Conservation (phyloP, 2,329 filamentous ascomycete genomes). For the Albifimbria verrucaria region DNA sequence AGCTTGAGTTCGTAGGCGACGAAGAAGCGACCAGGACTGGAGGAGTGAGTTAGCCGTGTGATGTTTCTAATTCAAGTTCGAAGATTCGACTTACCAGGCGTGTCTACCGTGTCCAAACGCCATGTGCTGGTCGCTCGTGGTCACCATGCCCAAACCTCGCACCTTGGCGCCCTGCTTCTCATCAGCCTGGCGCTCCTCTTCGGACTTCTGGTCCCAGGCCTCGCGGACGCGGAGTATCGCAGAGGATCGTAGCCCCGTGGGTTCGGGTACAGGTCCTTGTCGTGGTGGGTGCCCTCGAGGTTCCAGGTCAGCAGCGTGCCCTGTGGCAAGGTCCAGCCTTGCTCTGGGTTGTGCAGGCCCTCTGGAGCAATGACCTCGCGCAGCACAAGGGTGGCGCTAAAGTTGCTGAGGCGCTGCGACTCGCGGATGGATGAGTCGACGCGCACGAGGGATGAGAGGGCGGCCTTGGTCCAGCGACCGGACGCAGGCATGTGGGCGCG, state of each 20-base stretch:
- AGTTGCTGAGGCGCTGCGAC: conserved; percentile 46
- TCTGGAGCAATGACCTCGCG: conserved; percentile 42
- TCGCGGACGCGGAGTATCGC: conserved; percentile 43
- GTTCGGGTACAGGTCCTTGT: conserved; percentile 39
- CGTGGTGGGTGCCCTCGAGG: conserved; percentile 42
- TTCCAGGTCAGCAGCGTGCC: conserved; percentile 42
- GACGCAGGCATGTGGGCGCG: conserved; percentile 16
- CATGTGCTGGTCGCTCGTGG: conserved; percentile 47
- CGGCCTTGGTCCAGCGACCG: conserved; percentile 43
- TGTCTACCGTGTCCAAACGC: conserved; percentile 57
- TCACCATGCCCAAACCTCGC: conserved; percentile 45
- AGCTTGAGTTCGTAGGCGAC: conserved; percentile 55
- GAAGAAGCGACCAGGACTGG: conserved; percentile 52
- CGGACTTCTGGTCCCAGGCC: conserved; percentile 25
- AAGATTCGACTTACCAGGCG: conserved; percentile 32
- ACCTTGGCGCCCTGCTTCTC: conserved; percentile 29
- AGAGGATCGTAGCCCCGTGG: conserved; percentile 45
- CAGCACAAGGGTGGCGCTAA: conserved; percentile 42
- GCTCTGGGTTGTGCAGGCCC: conserved; percentile 36
- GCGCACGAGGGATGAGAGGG: conserved; percentile 38
- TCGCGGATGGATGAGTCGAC: conserved; percentile 52
- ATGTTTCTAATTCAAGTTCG: neutral
- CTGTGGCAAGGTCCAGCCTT: conserved; percentile 32
- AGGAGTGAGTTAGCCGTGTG: neutral
- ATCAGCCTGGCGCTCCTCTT: conserved; percentile 23